A percentile compares a stretch with the other conserved stretches of the same genome.
Conservation (phyloP, 2,329 filamentous ascomycete species). For the Graphilbum ipis-grandicollis region DNA sequence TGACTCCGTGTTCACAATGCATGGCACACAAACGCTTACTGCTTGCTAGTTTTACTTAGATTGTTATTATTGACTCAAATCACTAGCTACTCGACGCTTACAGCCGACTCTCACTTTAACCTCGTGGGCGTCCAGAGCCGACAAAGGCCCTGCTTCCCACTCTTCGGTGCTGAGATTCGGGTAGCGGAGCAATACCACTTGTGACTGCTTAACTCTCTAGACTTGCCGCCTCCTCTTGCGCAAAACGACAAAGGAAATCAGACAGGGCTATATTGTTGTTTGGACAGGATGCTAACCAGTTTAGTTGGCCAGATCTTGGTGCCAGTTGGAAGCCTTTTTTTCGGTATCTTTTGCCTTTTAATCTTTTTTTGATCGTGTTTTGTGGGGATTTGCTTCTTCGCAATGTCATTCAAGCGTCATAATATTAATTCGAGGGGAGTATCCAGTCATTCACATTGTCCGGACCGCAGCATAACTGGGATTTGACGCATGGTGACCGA, state of each 20-base stretch:
- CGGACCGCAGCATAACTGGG: neutral
- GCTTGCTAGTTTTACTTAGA: too few relatives aligned
- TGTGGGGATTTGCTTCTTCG: neutral
- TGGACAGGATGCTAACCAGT: neutral
- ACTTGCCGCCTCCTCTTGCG: neutral
- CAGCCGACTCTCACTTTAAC: constrained; percentile 51
- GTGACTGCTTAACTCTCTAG: constrained; percentile 15
- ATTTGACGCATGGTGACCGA: neutral
- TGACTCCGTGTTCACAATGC: too few relatives aligned
- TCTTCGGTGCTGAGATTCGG: constrained; percentile 50
- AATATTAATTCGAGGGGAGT: neutral
- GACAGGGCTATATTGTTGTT: constrained; percentile 17
- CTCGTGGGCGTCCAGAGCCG: constrained; percentile 30
- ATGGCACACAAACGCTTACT: too few relatives aligned
- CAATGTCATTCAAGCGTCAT: neutral
- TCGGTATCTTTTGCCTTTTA: constrained; percentile 2
- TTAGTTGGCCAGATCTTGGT: neutral
- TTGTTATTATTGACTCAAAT: neutral
- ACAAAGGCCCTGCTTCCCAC: constrained; percentile 22
- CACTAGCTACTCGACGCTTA: constrained; percentile 42
- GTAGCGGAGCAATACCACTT: constrained; percentile 46
- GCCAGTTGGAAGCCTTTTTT: neutral
- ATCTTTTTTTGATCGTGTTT: constrained; percentile 1
- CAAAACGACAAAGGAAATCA: constrained; percentile 9
- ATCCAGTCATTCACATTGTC: neutral